These are phyloP conservation scores for Macrocybe gigantea DNA, from an alignment of 768 basidiomycete species.

Conservation along the genomic window DNA sequence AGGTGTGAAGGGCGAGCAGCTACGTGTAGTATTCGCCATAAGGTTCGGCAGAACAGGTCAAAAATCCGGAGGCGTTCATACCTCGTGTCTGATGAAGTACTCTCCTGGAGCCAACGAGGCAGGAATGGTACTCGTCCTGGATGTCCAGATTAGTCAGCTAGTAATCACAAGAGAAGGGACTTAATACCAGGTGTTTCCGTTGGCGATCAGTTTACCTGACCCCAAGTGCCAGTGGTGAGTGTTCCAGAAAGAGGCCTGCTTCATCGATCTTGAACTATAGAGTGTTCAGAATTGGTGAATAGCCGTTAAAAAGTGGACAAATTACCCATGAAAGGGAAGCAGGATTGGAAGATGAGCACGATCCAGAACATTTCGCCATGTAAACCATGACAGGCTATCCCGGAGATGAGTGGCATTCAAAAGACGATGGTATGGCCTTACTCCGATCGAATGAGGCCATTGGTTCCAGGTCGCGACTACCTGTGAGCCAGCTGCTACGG, in stretches of 20 bases:
- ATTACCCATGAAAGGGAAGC: slow-evolving; percentile 35
- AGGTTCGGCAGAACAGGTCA: too few species aligned
- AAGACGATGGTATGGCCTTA: slow-evolving; percentile 7
- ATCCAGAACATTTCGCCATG: slow-evolving; percentile 39
- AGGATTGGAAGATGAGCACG: slow-evolving; percentile 31
- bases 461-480: slow-evolving; percentile 42
- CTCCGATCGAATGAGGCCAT: slow-evolving; percentile 41
- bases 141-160: too few species aligned
- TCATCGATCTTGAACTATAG: slow-evolving; percentile 41
- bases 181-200: slow-evolving; percentile 35
- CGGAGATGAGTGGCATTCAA: neutral
- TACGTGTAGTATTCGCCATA: too few species aligned
- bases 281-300: neutral
- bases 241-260: slow-evolving; percentile 40
- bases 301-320: neutral
- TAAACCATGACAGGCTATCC: slow-evolving; percentile 29
- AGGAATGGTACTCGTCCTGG: slow-evolving; percentile 34
- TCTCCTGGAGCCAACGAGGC: slow-evolving; percentile 33
- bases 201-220: slow-evolving; percentile 36
- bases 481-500: slow-evolving; percentile 33
- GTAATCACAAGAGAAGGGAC: slow-evolving; percentile 2
- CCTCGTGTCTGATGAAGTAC: slow-evolving; percentile 45
- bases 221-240: slow-evolving; percentile 34
- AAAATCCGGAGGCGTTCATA: too few species aligned
- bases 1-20: slow-evolving; percentile 30